Conservation (phyloP, 257 asterid species). For the Nicotiana tomentosiformis region DNA sequence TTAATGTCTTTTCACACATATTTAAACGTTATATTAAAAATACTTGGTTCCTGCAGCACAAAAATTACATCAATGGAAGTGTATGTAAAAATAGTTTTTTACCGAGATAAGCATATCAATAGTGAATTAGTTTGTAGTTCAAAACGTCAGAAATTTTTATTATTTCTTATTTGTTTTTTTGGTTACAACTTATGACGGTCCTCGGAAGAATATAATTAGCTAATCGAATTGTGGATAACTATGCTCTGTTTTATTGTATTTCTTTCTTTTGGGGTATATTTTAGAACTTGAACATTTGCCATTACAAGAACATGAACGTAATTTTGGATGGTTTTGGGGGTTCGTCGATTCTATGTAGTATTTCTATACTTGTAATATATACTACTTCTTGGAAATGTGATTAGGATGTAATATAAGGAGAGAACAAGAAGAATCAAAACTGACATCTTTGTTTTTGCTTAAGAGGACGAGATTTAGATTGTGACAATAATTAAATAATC, state of each 20-base stretch:
- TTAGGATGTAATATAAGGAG: not conserved
- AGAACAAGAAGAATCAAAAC: slow-evolving; percentile 7
- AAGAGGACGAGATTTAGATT: not conserved
- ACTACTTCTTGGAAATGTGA: not conserved
- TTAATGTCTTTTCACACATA: too few species aligned
- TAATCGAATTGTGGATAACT: slow-evolving; percentile 2
- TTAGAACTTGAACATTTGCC: not conserved
- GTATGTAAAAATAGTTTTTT: too few species aligned
- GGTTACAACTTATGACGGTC: not conserved
- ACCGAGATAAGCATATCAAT: too few species aligned
- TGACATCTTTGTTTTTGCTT: not conserved
- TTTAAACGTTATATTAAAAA: too few species aligned
- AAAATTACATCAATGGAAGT: too few species aligned
- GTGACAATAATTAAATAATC: not conserved
- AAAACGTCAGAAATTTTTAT: not conserved
- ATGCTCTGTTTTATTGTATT: not conserved
- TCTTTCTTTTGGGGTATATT: not conserved
- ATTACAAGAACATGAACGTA: slow-evolving; percentile 7
- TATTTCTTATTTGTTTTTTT: too few species aligned
- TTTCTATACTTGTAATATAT: not conserved
- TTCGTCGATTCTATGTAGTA: not conserved
- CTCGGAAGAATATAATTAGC: not conserved
- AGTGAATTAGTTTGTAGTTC: not conserved
- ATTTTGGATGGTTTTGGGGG: slow-evolving; percentile 4
- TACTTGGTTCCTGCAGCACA: too few species aligned